Evolutionary conservation across 2,329 filamentous ascomycete genomes (phyloP), one percentile per base, ranked within the genome.

Genomic region (Phaeoacremonium minimum): DNA sequence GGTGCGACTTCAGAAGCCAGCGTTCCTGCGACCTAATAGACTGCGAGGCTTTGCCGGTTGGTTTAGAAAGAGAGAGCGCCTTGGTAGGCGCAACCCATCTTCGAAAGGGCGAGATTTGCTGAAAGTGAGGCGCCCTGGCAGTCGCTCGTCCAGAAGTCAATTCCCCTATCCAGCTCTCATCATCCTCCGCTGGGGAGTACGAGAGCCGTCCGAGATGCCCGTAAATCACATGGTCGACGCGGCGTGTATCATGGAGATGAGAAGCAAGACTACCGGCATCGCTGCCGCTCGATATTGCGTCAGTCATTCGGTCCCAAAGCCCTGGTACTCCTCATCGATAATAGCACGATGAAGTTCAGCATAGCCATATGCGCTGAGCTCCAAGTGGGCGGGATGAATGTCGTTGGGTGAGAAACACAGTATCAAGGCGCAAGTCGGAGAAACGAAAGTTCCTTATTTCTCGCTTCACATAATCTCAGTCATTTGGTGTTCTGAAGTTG

Each of bases 1-100:
- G 74, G n/a, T 72, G 61, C 19, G 57, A 55, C 29, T 69, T 68
- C 30, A 66, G 49, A 4, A 80, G 63, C 73, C 73, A 79, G 56
- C 61, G 61, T 33, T 57, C 58, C 39, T 74, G 69, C 5, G 41
- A 52, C 42, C 38, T 56, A 49, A 16, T 57, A 49, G 44, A 53
- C 50, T 37, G 51, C 38, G 31, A 42, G 12, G 28, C 35, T 12
- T 26, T 26, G 9, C 16, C 18, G 7, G 31, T 18, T n/a, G 32
- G 17, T 3, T 33, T 28, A 19, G 26, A 16, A 6, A 36, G 32
- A 5, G 33, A 12, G 4, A 32, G 32, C 4, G 33, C n/a, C 6
- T 37, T 43, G 3, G 46, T 44, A 2, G 54, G 41, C 3, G 50
- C 36, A 22, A 48, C 52, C 51, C 57, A 59, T 18, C 48, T 37